Base-by-base conservation (phyloP, 116 monocot genomes). In the Dioscorea cayenensis region DNA sequence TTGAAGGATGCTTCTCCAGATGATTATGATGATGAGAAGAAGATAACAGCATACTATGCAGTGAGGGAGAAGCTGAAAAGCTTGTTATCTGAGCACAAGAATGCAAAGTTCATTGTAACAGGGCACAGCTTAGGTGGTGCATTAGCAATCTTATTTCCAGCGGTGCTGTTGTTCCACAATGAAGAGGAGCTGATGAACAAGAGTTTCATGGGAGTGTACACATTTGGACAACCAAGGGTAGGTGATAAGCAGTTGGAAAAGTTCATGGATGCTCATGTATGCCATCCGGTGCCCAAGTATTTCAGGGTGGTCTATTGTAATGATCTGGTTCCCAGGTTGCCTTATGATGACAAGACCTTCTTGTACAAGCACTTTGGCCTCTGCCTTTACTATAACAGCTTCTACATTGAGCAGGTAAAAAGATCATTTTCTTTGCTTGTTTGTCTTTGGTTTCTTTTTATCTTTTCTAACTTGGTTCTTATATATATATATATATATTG, bases 41-140 rank as follows among this genome's bases (percentile, higher is more conserved):
- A 72, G 36, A 50, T 58, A 38, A 66, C 73, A 14, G 90, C 91
- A 36, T 91, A 87, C 64, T 78, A 80, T 52, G 60, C 69, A 13
- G 50, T 91, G 14, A 77, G 85, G 38, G 62, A 61, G 63, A 76
- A 32, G 61, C 76, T 91, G 3, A 64, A 60, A 77, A 64, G 68
- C 29, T 63, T 91, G 43, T 76, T 91, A n/a, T 37, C 36, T 28
- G 72, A 66, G 49, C 67, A 87, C 74, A 66, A 65, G 72, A 73
- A 72, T 14, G 87, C 91, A 12, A 76, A 81, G 37, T 75, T 91
- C 25, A 35, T 87, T 8, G 66, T 87, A 1, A 87, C 91, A 6
- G 91, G 91, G 8, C 91, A 91, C 66, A 87, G 91, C 77, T 75
- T 87, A 49, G 91, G 91, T 1, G 91, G 87, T 7, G 91, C 87